A percentile compares a stretch with the other conserved stretches of the same genome.
phyloP scores from a whole-genome alignment of 495 filamentous ascomycete genomes.

The Pyrenula massariospora region DNA sequence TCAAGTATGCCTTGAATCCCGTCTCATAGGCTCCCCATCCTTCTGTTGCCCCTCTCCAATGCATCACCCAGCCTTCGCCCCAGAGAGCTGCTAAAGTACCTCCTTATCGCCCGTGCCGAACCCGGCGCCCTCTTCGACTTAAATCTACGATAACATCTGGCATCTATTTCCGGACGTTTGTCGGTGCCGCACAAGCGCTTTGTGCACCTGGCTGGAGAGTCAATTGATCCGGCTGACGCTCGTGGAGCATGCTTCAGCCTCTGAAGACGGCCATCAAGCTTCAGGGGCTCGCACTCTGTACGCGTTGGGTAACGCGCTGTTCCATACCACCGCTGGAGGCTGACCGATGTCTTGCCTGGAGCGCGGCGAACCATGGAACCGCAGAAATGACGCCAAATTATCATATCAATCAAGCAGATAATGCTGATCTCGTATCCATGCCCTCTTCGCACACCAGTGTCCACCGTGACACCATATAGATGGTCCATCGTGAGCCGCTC shows the following conservation, averaged over 20 bases:
- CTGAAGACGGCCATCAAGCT: neutral
- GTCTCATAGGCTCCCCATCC: neutral
- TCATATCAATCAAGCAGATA: neutral
- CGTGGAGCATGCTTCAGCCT: neutral
- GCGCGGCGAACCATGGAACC: neutral
- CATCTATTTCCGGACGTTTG: neutral
- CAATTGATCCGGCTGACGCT: neutral
- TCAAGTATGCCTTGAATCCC: neutral
- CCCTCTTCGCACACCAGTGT: neutral
- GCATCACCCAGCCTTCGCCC: neutral
- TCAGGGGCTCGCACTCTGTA: neutral
- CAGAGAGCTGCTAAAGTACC: neutral
- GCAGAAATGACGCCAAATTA: neutral
- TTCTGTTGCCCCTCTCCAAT: neutral
- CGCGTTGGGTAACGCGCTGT: neutral
- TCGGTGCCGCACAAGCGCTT: too few species aligned
- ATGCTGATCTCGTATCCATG: neutral
- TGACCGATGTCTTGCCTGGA: neutral
- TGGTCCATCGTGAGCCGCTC: neutral
- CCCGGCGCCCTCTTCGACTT: too few species aligned
- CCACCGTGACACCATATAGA: neutral
- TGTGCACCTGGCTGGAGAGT: too few species aligned
- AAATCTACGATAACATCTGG: too few species aligned
- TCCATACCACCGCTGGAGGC: neutral
- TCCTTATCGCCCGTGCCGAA: neutral